Base-by-base conservation (phyloP, 2,329 filamentous ascomycete genomes). In the Aureobasidium lini region DNA sequence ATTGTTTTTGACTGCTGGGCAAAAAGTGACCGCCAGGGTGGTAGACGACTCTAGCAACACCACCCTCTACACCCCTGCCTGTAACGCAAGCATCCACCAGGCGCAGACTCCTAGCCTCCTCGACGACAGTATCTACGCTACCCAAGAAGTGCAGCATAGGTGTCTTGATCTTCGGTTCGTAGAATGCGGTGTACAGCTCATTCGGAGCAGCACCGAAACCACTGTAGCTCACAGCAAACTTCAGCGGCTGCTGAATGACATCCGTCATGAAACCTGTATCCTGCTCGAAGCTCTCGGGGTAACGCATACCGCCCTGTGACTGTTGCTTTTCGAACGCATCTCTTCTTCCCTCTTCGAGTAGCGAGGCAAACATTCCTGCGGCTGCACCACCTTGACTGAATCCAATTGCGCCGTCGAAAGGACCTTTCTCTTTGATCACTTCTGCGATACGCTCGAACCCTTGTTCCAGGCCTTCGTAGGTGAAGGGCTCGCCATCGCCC, bases 11-110 rank as follows among this genome's bases (percentile, higher is more conserved):
- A 61, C 90, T 77, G 57, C 73, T 85, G 0, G 93, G 93, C 68
- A 96, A 82, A 68, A 95, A 91, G 72, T 97, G 93, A 0, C 92
- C 92, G 7, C 93, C 93, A 1, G 93, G 92, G 73, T 95, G 90
- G 66, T 87, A 84, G 56, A 87, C 78, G 56, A 83, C 78, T 65
- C 75, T 80, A 43, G 63, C 62, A 32, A 69, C 69, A 32, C 65
- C 65, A 4, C 69, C 71, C 16, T 65, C 63, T 44, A 73, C 76
- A 58, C 68, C 78, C 47, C 78, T 79, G 63, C 71, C 69, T 40
- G 66, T 62, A n/a, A 66, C 80, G 71, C 85, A 90, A 48, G 81
- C 79, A 28, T 90, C 84, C 2, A 88, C 79, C 60, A 96, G 73
- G 23, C 77, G 81, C 66, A 82, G 77, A 70, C 84, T 89, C 68